Evolutionary conservation across 2,329 filamentous ascomycete species (phyloP), one percentile per base, ranked within the genome.

Genomic region (Xylaria multiplex): DNA sequence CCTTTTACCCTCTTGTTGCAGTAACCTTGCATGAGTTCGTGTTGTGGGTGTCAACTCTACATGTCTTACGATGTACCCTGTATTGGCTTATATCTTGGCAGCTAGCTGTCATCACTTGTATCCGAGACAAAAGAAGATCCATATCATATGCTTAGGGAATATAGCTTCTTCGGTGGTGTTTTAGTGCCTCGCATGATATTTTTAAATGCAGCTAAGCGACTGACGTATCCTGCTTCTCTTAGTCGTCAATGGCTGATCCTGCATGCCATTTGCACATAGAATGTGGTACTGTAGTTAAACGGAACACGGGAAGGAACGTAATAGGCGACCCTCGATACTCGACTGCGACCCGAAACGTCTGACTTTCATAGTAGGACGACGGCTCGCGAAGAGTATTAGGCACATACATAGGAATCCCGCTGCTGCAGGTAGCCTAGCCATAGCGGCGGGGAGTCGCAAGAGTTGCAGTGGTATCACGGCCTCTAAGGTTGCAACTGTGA

Each of bases 391-490:
- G 32, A 30, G 40, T n/a, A 27, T 32, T 8, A 13, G 16, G 19
- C 49, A 24, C 57, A 27, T 61, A 24, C 45, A 27, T 61, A 30
- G 37, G 7, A 54, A 9, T 42, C 3, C 49, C 27, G 16, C 35
- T 40, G 22, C 52, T 52, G 59, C 40, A 42, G 45, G 53, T 40
- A 58, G 58, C 64, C 58, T 56, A 53, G 56, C 46, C 6, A 43
- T 56, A 16, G 24, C 46, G 56, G 32, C n/a, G 56, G 56, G 43
- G 19, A 32, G 50, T 24, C 42, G 30, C 13, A 35, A n/a, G 46
- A 53, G 24, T 49, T 61, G 37, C 24, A 24, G 45, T 57, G 46
- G 19, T 19, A 57, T 52, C 42, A 40, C 46, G 27, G 37, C 37
- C 22, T 30, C 37, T 14, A 22, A n/a, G 55, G 32, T 32, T 64